These are phyloP conservation scores for Chrysoporthe austroafricana DNA, from an alignment of 2,329 filamentous ascomycete species.

Conservation along the genomic window DNA sequence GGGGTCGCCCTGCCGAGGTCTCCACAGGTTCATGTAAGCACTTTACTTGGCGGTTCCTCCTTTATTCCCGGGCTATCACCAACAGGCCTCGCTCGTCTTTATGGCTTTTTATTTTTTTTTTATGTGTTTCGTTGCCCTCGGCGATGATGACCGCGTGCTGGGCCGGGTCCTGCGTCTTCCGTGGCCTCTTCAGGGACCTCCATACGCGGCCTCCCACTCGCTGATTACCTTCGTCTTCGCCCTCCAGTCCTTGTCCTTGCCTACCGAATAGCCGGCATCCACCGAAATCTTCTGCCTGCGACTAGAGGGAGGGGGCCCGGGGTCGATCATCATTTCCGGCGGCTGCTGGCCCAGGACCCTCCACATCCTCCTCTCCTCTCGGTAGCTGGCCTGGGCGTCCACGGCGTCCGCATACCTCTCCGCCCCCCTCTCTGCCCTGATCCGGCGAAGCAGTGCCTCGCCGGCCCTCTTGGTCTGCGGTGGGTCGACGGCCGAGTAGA, in stretches of 20 bases:
- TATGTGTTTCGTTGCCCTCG: too few species aligned
- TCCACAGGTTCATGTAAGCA: constrained; percentile 1
- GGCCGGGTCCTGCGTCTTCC: too few species aligned
- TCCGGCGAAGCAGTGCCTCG: constrained; percentile 42
- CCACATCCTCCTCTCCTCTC: constrained; percentile 53
- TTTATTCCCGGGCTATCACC: background rate
- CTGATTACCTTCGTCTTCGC: constrained; percentile 40
- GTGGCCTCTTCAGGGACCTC: constrained; percentile 1
- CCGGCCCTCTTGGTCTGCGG: constrained; percentile 42
- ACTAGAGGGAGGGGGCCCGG: constrained; percentile 18
- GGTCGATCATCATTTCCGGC: constrained; percentile 36
- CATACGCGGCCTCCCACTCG: constrained; percentile 47
- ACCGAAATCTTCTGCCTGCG: constrained; percentile 35
- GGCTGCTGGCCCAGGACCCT: constrained; percentile 45
- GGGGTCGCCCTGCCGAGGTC: background rate
- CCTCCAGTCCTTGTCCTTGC: constrained; percentile 45
- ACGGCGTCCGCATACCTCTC: constrained; percentile 49
- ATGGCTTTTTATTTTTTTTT: background rate
- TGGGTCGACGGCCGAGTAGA: constrained; percentile 46
- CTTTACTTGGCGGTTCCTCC: background rate
- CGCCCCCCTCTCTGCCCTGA: constrained; percentile 46
- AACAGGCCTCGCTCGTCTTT: background rate
- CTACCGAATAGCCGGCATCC: constrained; percentile 42
- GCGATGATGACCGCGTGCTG: too few species aligned
- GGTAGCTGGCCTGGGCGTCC: constrained; percentile 45